Evolutionary conservation across 1,139 yeast species (phyloP).

Genomic region (Hemisphaericaspora subhashii): DNA sequence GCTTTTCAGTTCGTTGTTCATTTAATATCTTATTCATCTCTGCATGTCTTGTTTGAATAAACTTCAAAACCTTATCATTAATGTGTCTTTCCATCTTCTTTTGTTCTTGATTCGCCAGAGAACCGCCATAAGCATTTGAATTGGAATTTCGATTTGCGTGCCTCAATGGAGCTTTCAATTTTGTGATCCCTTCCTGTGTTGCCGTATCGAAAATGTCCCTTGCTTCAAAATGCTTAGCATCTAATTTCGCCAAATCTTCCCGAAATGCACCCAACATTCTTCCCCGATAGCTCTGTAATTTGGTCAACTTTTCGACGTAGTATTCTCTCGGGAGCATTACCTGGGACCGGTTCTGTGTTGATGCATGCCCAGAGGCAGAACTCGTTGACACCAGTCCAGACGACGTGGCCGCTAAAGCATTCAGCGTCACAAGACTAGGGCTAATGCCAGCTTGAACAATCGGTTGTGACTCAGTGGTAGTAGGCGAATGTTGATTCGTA

Average conservation of each 20-base stretch:
- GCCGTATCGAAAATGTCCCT: background rate
- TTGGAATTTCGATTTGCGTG: background rate
- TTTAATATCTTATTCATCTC: background rate
- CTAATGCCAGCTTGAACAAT: too few species aligned
- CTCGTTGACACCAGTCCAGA: too few species aligned
- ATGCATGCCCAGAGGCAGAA: too few species aligned
- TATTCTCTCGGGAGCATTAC: too few species aligned
- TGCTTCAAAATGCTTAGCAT: background rate
- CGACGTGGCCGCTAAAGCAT: too few species aligned
- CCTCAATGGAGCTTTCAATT: background rate
- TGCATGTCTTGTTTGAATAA: background rate
- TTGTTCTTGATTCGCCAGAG: background rate
- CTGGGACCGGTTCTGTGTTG: too few species aligned
- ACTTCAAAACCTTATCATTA: background rate
- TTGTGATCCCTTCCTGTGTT: background rate
- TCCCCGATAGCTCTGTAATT: background rate
- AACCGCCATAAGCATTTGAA: background rate
- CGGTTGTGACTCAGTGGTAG: too few species aligned
- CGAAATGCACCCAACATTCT: background rate
- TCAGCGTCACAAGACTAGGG: too few species aligned
- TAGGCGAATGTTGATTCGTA: too few species aligned
- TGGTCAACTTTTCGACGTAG: background rate
- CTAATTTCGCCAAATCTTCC: background rate
- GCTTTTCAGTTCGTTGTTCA: background rate
- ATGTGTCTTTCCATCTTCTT: constrained; percentile 1